These are phyloP conservation scores for Hemisphaericaspora xylanilytica DNA, from an alignment of 1,139 yeast genomes.

Conservation along the genomic window DNA sequence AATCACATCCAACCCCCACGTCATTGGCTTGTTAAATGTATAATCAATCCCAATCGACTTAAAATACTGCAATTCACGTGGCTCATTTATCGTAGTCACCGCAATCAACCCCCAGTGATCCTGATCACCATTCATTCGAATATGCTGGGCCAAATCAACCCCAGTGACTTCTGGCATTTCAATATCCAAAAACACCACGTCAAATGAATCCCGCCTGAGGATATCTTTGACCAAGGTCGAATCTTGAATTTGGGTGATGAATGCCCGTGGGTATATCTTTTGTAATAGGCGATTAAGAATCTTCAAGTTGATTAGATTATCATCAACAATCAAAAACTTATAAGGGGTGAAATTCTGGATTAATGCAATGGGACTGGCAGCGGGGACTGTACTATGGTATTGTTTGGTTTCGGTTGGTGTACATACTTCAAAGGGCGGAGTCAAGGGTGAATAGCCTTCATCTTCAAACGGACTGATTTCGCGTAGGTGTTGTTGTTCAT, in stretches of 20 bases:
- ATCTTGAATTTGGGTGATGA: constrained; percentile 30
- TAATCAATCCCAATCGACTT: constrained; percentile 38
- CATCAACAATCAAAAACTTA: constrained; percentile 42
- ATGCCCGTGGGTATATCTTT: constrained; percentile 36
- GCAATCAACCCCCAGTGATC: constrained; percentile 37
- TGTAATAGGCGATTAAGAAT: constrained; percentile 33
- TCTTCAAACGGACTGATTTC: not conserved
- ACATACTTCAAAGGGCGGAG: constrained; percentile 14
- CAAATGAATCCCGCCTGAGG: constrained; percentile 23
- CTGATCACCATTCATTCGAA: constrained; percentile 21
- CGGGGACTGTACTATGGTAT: not conserved
- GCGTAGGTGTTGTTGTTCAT: constrained; percentile 5
- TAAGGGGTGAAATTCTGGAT: constrained; percentile 23
- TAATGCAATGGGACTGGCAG: not conserved
- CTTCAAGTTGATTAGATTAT: constrained; percentile 41
- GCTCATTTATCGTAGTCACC: constrained; percentile 37
- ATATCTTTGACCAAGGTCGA: constrained; percentile 28
- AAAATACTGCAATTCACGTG: constrained; percentile 30
- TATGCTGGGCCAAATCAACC: constrained; percentile 33
- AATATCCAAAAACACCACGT: constrained; percentile 42
- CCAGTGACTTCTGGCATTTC: constrained; percentile 50
- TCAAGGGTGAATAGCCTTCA: constrained; percentile 11
- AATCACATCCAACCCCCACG: constrained; percentile 17
- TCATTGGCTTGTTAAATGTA: constrained; percentile 44
- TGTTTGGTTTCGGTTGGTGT: constrained; percentile 2